phyloP scores from a whole-genome alignment of 768 basidiomycete genomes.

The Psilocybe cyanescens region DNA sequence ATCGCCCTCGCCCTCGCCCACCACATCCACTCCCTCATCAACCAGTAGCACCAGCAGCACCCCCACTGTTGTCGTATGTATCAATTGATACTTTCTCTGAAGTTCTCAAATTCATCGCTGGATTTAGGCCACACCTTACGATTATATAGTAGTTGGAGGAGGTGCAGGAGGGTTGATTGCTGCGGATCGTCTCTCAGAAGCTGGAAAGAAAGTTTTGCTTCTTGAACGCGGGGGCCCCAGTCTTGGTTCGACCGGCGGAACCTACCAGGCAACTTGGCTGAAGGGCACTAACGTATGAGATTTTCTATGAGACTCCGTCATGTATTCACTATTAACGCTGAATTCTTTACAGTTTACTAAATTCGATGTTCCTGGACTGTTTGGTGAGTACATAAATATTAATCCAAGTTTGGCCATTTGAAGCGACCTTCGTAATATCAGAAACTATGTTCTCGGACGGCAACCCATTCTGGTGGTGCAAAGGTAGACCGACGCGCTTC shows the following conservation, averaged over 20 bases:
- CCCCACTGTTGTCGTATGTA: slow-evolving; percentile 33
- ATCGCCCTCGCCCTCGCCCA: slow-evolving; percentile 24
- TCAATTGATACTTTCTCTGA: background rate
- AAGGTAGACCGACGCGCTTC: slow-evolving; percentile 34
- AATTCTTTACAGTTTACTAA: slow-evolving; percentile 52
- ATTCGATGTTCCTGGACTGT: slow-evolving; percentile 67
- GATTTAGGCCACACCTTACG: slow-evolving; percentile 46
- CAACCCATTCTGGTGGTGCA: slow-evolving; percentile 68
- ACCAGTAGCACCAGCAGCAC: slow-evolving; percentile 34
- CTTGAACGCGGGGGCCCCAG: slow-evolving; percentile 69
- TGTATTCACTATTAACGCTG: background rate
- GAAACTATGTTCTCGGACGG: slow-evolving; percentile 66
- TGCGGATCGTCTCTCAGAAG: slow-evolving; percentile 62
- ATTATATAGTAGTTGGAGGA: slow-evolving; percentile 60
- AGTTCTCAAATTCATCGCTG: background rate
- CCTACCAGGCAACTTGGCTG: slow-evolving; percentile 55
- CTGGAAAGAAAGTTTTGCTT: slow-evolving; percentile 65
- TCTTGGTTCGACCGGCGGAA: slow-evolving; percentile 61
- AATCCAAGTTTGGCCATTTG: too few relatives aligned
- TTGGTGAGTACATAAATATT: slow-evolving; percentile 31
- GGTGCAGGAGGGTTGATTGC: slow-evolving; percentile 63
- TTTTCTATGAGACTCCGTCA: background rate
- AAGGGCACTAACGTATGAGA: slow-evolving; percentile 44
- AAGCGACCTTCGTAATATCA: slow-evolving; percentile 9
- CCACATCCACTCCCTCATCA: slow-evolving; percentile 25